Conservation (phyloP, 1,139 yeast species). For the Suhomyces anneliseae region DNA sequence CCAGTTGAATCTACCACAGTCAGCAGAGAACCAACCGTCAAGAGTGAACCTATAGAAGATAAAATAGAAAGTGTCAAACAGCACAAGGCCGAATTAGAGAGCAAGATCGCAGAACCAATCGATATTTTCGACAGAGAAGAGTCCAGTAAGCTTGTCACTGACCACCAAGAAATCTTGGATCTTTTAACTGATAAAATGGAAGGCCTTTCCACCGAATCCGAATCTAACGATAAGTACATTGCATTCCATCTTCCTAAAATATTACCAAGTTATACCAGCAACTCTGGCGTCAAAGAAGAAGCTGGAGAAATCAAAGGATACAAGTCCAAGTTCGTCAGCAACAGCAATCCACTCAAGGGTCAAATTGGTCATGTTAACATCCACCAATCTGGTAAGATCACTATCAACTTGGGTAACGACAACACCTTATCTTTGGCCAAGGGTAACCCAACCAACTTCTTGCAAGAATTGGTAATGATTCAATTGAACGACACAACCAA, state of each 20-base stretch:
- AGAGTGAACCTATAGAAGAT: slow-evolving; percentile 33
- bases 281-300: slow-evolving; percentile 13
- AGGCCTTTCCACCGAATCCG: slow-evolving; percentile 19
- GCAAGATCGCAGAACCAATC: slow-evolving; percentile 30
- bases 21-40: slow-evolving; percentile 34
- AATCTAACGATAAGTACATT: slow-evolving; percentile 32
- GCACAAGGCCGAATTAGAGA: slow-evolving; percentile 32
- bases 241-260: slow-evolving; percentile 73
- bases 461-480: slow-evolving; percentile 73
- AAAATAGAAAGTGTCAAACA: slow-evolving; percentile 29
- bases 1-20: slow-evolving; percentile 30
- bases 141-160: slow-evolving; percentile 29
- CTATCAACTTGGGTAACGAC: slow-evolving; percentile 69
- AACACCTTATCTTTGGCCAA: slow-evolving; percentile 65
- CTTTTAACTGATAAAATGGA: slow-evolving; percentile 27
- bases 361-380: slow-evolving; percentile 69
- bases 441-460: slow-evolving; percentile 72
- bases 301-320: slow-evolving; percentile 10
- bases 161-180: slow-evolving; percentile 33
- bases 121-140: slow-evolving; percentile 36
- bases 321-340: slow-evolving; percentile 5
- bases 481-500: slow-evolving; percentile 25
- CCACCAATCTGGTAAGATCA: slow-evolving; percentile 78
- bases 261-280: slow-evolving; percentile 57
- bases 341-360: slow-evolving; percentile 36